Percentiles rank a stretch among this genome's conserved stretches.
Conservation (phyloP, 83 land plant genomes). For the Picea mariana region DNA sequence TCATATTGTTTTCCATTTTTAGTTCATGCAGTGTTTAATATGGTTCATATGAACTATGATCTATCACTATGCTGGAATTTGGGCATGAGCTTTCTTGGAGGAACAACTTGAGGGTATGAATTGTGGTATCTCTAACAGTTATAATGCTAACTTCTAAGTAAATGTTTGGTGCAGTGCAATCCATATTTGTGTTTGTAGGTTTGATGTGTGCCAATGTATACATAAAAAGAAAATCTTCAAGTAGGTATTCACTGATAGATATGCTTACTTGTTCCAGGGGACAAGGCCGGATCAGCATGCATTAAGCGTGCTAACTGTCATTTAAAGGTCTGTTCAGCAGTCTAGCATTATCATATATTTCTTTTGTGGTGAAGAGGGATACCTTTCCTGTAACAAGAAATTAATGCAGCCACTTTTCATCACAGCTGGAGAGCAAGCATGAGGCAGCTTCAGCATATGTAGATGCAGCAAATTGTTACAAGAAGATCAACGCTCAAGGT, state of each 20-base stretch:
- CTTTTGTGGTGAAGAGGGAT: neutral
- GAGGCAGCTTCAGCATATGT: constrained; percentile 94
- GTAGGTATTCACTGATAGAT: neutral
- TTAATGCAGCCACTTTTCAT: neutral
- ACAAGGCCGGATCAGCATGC: constrained; percentile 71
- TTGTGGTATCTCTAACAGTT: neutral
- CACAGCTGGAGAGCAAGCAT: constrained; percentile 89
- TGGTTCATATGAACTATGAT: too few species aligned
- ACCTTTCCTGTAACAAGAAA: neutral
- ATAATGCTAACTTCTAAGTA: neutral
- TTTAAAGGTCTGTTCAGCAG: constrained; percentile 55
- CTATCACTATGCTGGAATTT: neutral
- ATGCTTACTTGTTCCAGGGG: constrained; percentile 54
- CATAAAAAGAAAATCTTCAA: neutral
- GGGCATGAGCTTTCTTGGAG: neutral
- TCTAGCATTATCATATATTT: neutral
- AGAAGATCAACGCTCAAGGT: constrained; percentile 72
- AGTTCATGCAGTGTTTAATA: too few species aligned
- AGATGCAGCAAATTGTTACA: constrained; percentile 86
- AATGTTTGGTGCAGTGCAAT: neutral
- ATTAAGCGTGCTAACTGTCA: constrained; percentile 74
- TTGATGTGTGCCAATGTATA: neutral
- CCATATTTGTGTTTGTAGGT: neutral
- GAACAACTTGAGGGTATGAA: neutral
- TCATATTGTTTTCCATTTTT: too few species aligned